Evolutionary conservation across 805 yeast genomes (phyloP).

Genomic region (Candida fluviatilis): DNA sequence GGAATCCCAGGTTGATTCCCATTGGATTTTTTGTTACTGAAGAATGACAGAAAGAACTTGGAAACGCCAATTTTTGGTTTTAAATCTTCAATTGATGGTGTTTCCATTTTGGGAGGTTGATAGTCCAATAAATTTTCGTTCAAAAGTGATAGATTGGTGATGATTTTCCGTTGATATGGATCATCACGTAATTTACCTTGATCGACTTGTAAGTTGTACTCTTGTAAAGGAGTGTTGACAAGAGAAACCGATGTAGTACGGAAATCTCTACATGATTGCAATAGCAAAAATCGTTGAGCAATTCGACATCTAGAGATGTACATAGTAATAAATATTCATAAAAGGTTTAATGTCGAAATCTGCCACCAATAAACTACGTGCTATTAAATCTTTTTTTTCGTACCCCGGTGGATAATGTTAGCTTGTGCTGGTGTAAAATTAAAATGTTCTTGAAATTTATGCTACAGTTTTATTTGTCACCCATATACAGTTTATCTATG

Average conservation of each 20-base stretch:
- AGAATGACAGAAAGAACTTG: slow-evolving; percentile 25
- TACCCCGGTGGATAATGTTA: too few relatives aligned
- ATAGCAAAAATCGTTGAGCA: background rate
- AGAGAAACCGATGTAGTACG: background rate
- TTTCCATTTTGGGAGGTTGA: slow-evolving; percentile 54
- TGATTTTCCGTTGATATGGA: slow-evolving; percentile 72
- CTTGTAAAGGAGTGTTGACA: slow-evolving; percentile 42
- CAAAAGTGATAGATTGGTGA: slow-evolving; percentile 55
- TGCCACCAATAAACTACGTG: background rate
- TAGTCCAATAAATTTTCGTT: slow-evolving; percentile 54
- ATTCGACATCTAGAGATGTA: background rate
- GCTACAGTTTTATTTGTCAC: too few relatives aligned
- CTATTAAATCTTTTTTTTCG: too few relatives aligned
- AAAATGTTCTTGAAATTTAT: too few relatives aligned
- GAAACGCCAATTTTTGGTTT: slow-evolving; percentile 46
- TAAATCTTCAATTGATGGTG: slow-evolving; percentile 50
- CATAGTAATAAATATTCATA: background rate
- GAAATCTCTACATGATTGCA: background rate
- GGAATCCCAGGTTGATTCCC: background rate
- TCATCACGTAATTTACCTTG: slow-evolving; percentile 61
- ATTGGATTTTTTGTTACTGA: slow-evolving; percentile 5
- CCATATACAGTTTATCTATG: too few relatives aligned
- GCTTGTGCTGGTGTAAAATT: too few relatives aligned
- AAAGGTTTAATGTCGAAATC: background rate
- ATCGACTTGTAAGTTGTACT: slow-evolving; percentile 47